A percentile compares a stretch with the other conserved stretches of the same genome.
Conservation (phyloP, 2,329 filamentous ascomycete species). For the Lanzia echinophila region DNA sequence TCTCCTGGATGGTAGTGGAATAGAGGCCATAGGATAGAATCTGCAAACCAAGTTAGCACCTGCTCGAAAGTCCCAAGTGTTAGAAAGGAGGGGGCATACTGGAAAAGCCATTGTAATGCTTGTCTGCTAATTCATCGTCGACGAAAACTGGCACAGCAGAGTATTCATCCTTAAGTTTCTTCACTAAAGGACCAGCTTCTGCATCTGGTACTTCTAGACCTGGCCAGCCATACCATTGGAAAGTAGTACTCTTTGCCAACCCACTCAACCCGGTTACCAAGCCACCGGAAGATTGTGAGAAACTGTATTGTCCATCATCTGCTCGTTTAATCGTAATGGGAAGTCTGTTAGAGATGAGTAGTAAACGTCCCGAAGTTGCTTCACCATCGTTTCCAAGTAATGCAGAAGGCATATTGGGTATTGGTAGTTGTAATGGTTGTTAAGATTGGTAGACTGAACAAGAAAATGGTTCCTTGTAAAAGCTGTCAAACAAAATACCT, state of each 20-base stretch:
- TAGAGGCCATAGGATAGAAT: slow-evolving; percentile 96
- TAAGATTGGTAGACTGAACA: neutral
- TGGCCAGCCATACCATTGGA: slow-evolving; percentile 99
- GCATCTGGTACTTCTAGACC: slow-evolving; percentile 84
- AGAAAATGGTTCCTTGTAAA: neutral
- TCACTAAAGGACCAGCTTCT: slow-evolving; percentile 67
- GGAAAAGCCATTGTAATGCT: slow-evolving; percentile 96
- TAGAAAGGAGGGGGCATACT: slow-evolving; percentile 50
- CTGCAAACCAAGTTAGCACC: slow-evolving; percentile 37
- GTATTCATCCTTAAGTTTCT: slow-evolving; percentile 78
- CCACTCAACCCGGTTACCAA: slow-evolving; percentile 91
- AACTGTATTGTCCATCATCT: slow-evolving; percentile 85
- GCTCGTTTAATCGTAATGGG: slow-evolving; percentile 95
- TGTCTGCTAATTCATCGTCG: slow-evolving; percentile 85
- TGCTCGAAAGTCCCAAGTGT: neutral
- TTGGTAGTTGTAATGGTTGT: neutral
- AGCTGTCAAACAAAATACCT: neutral
- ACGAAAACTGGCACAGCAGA: slow-evolving; percentile 88
- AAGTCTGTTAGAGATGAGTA: slow-evolving; percentile 89
- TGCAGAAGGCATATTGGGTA: neutral
- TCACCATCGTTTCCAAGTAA: slow-evolving; percentile 16
- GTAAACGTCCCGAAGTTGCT: slow-evolving; percentile 42
- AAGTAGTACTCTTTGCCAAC: slow-evolving; percentile 83
- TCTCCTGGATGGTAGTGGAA: slow-evolving; percentile 99
- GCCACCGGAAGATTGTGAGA: slow-evolving; percentile 94